Evolutionary conservation across 2,329 filamentous ascomycete genomes (phyloP).

Genomic region (Fusarium heterosporum): DNA sequence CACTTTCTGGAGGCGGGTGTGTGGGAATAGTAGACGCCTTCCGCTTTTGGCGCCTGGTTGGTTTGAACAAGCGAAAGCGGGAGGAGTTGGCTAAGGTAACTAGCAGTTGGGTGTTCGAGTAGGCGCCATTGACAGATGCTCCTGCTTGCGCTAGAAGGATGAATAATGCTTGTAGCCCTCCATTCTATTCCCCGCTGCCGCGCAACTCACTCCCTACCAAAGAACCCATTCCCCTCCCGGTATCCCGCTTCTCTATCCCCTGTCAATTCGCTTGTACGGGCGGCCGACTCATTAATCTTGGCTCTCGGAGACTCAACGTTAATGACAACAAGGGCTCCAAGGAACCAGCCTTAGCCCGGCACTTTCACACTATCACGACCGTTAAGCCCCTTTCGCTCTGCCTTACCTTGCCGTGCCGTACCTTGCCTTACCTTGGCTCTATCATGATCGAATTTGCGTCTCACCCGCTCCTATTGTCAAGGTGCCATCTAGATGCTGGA

Average conservation of each 20-base stretch:
- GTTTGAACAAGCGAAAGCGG: slow-evolving; percentile 34
- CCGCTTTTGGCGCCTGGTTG: slow-evolving; percentile 43
- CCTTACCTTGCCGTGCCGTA: not conserved
- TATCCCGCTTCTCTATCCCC: slow-evolving; percentile 2
- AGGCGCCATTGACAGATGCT: slow-evolving; percentile 40
- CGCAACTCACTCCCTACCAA: slow-evolving; percentile 28
- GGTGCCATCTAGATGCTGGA: slow-evolving; percentile 11
- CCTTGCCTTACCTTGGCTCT: not conserved
- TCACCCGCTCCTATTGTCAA: slow-evolving; percentile 24
- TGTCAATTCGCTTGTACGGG: slow-evolving; percentile 14
- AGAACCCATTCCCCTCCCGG: not conserved
- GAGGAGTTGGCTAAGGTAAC: slow-evolving; percentile 20
- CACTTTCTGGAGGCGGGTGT: slow-evolving; percentile 29
- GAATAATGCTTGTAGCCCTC: slow-evolving; percentile 35
- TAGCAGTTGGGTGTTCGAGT: slow-evolving; percentile 13
- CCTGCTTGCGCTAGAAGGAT: slow-evolving; percentile 36
- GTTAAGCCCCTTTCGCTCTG: slow-evolving; percentile 10
- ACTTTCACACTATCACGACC: slow-evolving; percentile 25
- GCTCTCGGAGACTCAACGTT: slow-evolving; percentile 6
- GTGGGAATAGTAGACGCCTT: slow-evolving; percentile 44
- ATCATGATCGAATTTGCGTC: slow-evolving; percentile 13
- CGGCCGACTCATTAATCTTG: slow-evolving; percentile 28
- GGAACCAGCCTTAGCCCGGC: slow-evolving; percentile 12
- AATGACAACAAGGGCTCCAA: slow-evolving; percentile 3
- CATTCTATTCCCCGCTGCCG: slow-evolving; percentile 31